phyloP scores from a whole-genome alignment of 1,284 basidiomycete species.

The Rhodotorula sp. region DNA sequence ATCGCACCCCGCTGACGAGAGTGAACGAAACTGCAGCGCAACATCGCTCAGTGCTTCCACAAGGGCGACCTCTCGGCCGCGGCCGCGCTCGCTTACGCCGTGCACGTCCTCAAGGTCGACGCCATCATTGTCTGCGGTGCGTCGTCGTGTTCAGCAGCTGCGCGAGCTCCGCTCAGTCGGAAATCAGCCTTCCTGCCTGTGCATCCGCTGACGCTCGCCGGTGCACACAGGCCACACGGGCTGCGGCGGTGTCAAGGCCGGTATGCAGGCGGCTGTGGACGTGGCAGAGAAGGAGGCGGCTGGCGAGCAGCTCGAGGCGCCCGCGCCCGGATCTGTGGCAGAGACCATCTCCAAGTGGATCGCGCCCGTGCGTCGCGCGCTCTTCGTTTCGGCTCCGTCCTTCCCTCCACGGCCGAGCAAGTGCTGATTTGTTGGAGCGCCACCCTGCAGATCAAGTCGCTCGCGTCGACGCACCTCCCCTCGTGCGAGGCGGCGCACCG shows the following conservation, averaged over 20 bases:
- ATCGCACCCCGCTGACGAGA: not conserved
- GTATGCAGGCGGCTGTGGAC: conserved; percentile 45
- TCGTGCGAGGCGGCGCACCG: not conserved
- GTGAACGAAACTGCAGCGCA: conserved; percentile 42
- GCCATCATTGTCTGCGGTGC: conserved; percentile 56
- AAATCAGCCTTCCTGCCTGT: no score
- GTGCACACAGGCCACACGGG: conserved; percentile 49
- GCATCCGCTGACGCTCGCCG: not conserved
- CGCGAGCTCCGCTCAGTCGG: not conserved
- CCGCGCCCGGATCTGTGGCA: conserved; percentile 17
- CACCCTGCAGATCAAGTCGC: conserved; percentile 27
- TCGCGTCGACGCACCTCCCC: conserved; percentile 23
- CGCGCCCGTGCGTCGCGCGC: conserved; percentile 25
- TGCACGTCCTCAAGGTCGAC: conserved; percentile 74
- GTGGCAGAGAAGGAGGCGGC: conserved; percentile 7
- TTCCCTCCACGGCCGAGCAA: no score
- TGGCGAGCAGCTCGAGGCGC: conserved; percentile 10
- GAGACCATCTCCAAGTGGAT: conserved; percentile 38
- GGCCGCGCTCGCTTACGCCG: conserved; percentile 78
- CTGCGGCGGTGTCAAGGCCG: conserved; percentile 53
- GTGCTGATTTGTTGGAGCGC: not conserved
- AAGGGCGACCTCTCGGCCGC: conserved; percentile 73
- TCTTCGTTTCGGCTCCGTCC: not conserved
- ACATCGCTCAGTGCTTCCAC: conserved; percentile 61
- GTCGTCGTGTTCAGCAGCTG: not conserved